These are phyloP conservation scores for Sanghuangporus baumii DNA, from an alignment of 1,284 basidiomycete genomes.

Conservation along the genomic window DNA sequence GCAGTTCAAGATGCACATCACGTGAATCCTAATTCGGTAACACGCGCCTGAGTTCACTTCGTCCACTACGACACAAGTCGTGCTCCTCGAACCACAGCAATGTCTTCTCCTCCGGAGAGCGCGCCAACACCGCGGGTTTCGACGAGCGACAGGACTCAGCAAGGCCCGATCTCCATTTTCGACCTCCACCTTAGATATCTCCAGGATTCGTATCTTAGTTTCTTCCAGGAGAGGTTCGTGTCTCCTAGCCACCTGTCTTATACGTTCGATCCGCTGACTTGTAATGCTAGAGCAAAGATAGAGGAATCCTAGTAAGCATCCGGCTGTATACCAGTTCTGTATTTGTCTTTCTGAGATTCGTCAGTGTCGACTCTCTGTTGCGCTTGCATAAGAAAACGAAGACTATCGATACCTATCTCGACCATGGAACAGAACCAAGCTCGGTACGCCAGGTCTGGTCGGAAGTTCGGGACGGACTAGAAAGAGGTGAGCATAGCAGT, in stretches of 20 bases:
- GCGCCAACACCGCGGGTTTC: constrained; percentile 13
- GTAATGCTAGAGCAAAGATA: constrained; percentile 57
- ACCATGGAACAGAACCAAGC: constrained; percentile 55
- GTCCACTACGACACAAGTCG: not conserved
- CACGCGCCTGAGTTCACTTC: not conserved
- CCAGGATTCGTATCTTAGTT: constrained; percentile 71
- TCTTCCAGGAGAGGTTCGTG: constrained; percentile 80
- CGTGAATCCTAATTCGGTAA: not conserved
- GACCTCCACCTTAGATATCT: constrained; percentile 65
- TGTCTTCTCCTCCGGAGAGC: constrained; percentile 13
- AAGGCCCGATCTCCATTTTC: constrained; percentile 64
- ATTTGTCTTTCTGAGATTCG: constrained; percentile 2
- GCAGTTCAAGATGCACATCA: not conserved
- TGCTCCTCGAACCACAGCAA: not conserved
- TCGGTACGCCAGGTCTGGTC: constrained; percentile 71
- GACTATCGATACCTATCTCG: constrained; percentile 58
- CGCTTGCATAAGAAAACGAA: constrained; percentile 67
- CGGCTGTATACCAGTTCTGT: not conserved
- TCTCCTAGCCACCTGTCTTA: constrained; percentile 6
- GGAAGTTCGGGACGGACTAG: constrained; percentile 79
- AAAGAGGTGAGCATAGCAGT: constrained; percentile 49
- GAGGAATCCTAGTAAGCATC: constrained; percentile 74
- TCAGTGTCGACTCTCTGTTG: constrained; percentile 64
- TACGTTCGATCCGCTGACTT: constrained; percentile 17
- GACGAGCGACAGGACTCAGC: constrained; percentile 19